Conservation (phyloP, 2,329 filamentous ascomycete genomes). For the Ceratocystis lukuohia region DNA sequence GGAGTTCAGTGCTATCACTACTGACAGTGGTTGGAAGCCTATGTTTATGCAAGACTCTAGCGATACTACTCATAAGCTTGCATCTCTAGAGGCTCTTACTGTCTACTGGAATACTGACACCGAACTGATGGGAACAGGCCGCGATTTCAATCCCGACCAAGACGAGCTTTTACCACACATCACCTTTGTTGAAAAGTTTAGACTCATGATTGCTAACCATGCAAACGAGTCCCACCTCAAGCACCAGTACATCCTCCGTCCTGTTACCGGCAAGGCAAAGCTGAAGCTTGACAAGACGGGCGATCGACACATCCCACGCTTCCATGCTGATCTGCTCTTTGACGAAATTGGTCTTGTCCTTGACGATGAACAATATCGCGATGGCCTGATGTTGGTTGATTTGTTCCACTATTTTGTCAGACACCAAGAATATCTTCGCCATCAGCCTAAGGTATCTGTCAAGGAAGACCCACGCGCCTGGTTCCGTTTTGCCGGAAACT, state of each 20-base stretch:
- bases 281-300: conserved; percentile 91
- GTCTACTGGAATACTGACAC: conserved; percentile 98
- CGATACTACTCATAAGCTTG: conserved; percentile 80
- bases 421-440: conserved; percentile 90
- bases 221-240: conserved; percentile 30
- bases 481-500: conserved; percentile 81
- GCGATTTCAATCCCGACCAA: conserved; percentile 43
- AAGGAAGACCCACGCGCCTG: conserved; percentile 88
- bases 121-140: conserved; percentile 65
- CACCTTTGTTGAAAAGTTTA: conserved; percentile 65
- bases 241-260: conserved; percentile 91
- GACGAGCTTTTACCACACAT: conserved; percentile 54
- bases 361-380: conserved; percentile 93
- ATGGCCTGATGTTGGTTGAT: conserved; percentile 95
- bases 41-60: conserved; percentile 87
- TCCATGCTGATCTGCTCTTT: conserved; percentile 83
- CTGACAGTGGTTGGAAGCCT: conserved; percentile 85
- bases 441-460: conserved; percentile 70
- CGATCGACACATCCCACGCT: conserved; percentile 61
- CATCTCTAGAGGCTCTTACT: conserved; percentile 75
- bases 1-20: conserved; percentile 94
- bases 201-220: conserved; percentile 48
- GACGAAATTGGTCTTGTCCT: conserved; percentile 97
- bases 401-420: conserved; percentile 97
- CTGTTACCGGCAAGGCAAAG: conserved; percentile 88